Evolutionary conservation across 2,329 filamentous ascomycete genomes (phyloP), one percentile per base, ranked within the genome.

Genomic region (Tolypocladium inflatum): DNA sequence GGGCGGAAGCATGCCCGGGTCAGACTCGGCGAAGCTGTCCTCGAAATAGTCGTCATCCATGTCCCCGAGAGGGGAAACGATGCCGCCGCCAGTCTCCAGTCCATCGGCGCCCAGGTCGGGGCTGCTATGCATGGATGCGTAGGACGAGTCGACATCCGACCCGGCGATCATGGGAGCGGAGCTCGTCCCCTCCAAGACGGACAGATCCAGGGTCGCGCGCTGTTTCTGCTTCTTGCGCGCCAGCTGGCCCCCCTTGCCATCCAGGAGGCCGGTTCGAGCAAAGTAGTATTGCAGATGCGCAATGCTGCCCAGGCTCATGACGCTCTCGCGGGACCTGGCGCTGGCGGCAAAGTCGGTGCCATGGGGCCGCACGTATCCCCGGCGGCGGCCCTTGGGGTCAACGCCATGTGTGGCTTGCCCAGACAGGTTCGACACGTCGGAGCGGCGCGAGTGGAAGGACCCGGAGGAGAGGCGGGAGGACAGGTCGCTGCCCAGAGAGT

Each of bases 251-350:
- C 92, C 93, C 71, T 97, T 97, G 58, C 93, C 91, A 68, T 99
- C 94, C 55, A 99, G 76, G 62, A 99, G 76, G 7, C 94, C 94
- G 0, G 94, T 99, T 60, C 94, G 82, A 41, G 94, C 93, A 76
- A 99, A 99, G 75, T 97, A 99, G 75, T 97, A 96, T 73, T 99
- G 94, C 68, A 99, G 78, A 76, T 99, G 94, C 58, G 92, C 91
- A 66, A 99, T 99, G 73, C 92, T 97, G 57, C 94, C 94, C 61
- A 99, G 76, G 68, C 91, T 96, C 84, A 97, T 88, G 63, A 99
- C 94, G 70, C 92, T 97, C 72, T 99, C 93, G 62, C 94, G 83
- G 55, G 91, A 91, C 69, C 86, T 86, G 53, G 94, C 94, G 58
- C 92, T 97, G 60, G 89, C 88, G 33, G 94, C 90, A 71, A 97